These are phyloP conservation scores for Poterioochromonas sp. DNA, from an alignment of 352 stramenopile species.

Conservation along the genomic window DNA sequence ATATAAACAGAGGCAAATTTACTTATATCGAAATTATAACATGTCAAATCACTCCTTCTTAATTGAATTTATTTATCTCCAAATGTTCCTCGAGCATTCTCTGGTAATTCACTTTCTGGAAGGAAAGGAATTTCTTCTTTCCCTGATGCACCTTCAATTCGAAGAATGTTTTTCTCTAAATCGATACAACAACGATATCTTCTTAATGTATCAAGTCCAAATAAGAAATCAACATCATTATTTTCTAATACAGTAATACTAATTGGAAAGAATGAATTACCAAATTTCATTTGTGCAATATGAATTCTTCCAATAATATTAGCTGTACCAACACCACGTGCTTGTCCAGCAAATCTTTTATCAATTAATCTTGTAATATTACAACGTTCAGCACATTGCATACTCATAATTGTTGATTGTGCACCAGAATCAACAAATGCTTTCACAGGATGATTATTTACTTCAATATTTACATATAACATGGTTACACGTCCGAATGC, in stretches of 20 bases:
- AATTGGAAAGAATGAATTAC: constrained; percentile 71
- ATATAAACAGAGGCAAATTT: too few relatives aligned
- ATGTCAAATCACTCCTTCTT: too few relatives aligned
- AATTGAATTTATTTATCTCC: not conserved
- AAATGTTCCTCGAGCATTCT: not conserved
- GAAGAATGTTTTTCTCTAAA: constrained; percentile 75
- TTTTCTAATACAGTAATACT: constrained; percentile 81
- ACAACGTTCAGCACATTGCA: constrained; percentile 53
- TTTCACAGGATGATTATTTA: constrained; percentile 53
- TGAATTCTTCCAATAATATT: constrained; percentile 92
- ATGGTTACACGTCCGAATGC: constrained; percentile 60
- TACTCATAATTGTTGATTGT: constrained; percentile 65
- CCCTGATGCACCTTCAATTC: constrained; percentile 57
- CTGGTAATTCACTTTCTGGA: constrained; percentile 48
- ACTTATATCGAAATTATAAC: too few relatives aligned
- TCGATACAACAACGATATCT: constrained; percentile 92
- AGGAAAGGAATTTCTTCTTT: constrained; percentile 71
- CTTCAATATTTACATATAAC: constrained; percentile 62
- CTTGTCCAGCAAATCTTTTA: not conserved
- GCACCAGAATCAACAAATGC: constrained; percentile 65
- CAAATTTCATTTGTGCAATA: constrained; percentile 77
- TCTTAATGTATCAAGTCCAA: constrained; percentile 96
- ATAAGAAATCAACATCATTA: constrained; percentile 91
- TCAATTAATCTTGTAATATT: constrained; percentile 44
- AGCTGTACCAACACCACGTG: constrained; percentile 60